Percentiles rank a stretch among this genome's conserved stretches.
phyloP scores from a whole-genome alignment of 2,329 filamentous ascomycete species.

The Lomentospora prolificans region DNA sequence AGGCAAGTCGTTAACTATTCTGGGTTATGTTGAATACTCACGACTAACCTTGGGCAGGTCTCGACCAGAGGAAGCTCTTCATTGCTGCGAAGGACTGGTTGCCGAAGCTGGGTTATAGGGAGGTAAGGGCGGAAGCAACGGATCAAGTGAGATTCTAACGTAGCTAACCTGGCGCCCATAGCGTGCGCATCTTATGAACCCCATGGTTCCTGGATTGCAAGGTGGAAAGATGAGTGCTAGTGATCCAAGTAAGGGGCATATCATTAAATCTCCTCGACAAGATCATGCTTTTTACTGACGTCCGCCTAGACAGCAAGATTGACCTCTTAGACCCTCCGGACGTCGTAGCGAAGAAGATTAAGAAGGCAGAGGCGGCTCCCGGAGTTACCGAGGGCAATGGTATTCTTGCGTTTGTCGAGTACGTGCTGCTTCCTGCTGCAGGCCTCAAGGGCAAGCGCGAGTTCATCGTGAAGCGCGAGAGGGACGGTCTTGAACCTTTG shows the following conservation, averaged over 20 bases:
- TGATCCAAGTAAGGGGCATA: constrained; percentile 41
- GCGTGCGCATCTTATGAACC: constrained; percentile 38
- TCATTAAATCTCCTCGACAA: not conserved
- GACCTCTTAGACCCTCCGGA: constrained; percentile 80
- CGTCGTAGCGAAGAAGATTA: constrained; percentile 68
- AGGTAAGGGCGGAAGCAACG: too few species aligned
- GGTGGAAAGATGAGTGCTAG: constrained; percentile 82
- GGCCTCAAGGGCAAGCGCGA: constrained; percentile 50
- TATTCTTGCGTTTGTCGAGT: constrained; percentile 76
- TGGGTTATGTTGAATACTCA: not conserved
- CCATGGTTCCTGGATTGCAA: constrained; percentile 81
- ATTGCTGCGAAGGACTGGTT: constrained; percentile 75
- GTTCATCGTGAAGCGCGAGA: constrained; percentile 58
- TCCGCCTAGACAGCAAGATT: constrained; percentile 63
- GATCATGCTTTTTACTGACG: not conserved
- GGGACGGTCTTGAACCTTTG: constrained; percentile 60
- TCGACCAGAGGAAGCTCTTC: constrained; percentile 87
- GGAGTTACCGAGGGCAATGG: constrained; percentile 76
- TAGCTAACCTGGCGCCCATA: constrained; percentile 39
- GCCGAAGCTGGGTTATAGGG: constrained; percentile 75
- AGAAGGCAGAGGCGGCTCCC: constrained; percentile 73
- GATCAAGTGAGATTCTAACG: too few species aligned
- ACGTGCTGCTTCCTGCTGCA: constrained; percentile 70
- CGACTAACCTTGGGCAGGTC: constrained; percentile 18
- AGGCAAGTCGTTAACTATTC: constrained; percentile 21